phyloP scores from a whole-genome alignment of 2,329 filamentous ascomycete genomes.

The Xylaria sp. region DNA sequence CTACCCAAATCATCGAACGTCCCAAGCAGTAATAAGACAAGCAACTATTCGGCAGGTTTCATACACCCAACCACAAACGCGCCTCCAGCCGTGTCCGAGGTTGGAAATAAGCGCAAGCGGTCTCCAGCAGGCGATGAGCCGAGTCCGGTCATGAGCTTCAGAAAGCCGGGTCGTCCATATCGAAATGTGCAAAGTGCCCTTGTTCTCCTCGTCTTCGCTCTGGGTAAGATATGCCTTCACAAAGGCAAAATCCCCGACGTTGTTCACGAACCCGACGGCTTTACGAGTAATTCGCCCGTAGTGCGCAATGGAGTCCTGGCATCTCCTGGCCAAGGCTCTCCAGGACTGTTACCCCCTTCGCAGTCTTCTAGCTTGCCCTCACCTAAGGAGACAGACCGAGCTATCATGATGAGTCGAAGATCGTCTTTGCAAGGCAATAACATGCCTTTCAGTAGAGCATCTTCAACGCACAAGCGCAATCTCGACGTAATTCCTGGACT shows the following conservation, averaged over 20 bases:
- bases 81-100: conserved; percentile 43
- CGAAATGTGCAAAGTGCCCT: conserved; percentile 83
- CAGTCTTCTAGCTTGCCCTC: conserved; percentile 64
- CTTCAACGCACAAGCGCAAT: conserved; percentile 64
- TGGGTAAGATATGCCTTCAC: conserved; percentile 82
- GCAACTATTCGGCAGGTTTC: conserved; percentile 46
- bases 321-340: conserved; percentile 67
- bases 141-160: conserved; percentile 47
- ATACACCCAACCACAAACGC: conserved; percentile 45
- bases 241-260: conserved; percentile 68
- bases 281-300: conserved; percentile 53
- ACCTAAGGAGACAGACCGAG: conserved; percentile 62
- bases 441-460: conserved; percentile 45
- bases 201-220: conserved; percentile 82
- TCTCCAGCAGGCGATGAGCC: conserved; percentile 55
- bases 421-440: conserved; percentile 61
- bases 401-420: conserved; percentile 59
- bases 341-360: conserved; percentile 58
- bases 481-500: conserved; percentile 89
- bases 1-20: conserved; percentile 52
- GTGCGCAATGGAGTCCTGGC: conserved; percentile 63
- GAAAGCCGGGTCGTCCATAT: conserved; percentile 63
- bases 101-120: conserved; percentile 66
- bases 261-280: conserved; percentile 60
- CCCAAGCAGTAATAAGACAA: conserved; percentile 34